phyloP scores from a whole-genome alignment of 2,329 filamentous ascomycete species.

The Penicillium sp. region DNA sequence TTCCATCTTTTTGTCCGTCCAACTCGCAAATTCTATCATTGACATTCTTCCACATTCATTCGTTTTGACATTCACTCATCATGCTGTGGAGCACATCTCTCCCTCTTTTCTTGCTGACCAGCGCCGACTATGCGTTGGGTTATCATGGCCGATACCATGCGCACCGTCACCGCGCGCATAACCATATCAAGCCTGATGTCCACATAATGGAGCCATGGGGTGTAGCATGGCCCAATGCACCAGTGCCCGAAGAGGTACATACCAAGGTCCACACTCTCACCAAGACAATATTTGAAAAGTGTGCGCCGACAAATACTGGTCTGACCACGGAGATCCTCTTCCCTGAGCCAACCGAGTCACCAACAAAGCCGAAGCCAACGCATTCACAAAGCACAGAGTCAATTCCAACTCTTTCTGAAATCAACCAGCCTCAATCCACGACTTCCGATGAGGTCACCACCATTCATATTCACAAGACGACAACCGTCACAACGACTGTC shows the following conservation, averaged over 20 bases:
- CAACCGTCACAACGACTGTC: conserved; percentile 5
- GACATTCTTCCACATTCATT: not conserved
- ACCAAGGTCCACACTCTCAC: conserved; percentile 21
- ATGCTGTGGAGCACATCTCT: conserved; percentile 10
- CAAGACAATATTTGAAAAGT: conserved; percentile 21
- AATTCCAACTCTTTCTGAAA: not conserved
- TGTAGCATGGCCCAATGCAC: conserved; percentile 1
- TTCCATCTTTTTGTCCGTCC: not conserved
- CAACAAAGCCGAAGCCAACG: conserved; percentile 78
- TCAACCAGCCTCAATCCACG: not conserved
- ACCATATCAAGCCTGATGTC: conserved; percentile 7
- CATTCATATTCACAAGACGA: conserved; percentile 12
- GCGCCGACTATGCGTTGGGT: conserved; percentile 25
- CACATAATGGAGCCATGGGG: conserved; percentile 10
- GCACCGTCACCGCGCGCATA: conserved; percentile 27
- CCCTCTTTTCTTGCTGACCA: conserved; percentile 22
- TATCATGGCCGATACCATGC: conserved; percentile 21
- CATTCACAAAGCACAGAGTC: conserved; percentile 46
- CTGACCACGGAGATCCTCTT: conserved; percentile 5
- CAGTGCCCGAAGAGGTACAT: conserved; percentile 7
- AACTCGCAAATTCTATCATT: not conserved
- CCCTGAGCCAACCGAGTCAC: not conserved
- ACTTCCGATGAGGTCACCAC: conserved; percentile 8
- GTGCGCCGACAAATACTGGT: conserved; percentile 5
- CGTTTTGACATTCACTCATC: conserved; percentile 1